Base-by-base conservation (phyloP, 2,329 filamentous ascomycete genomes). In the Colletotrichum sp. region DNA sequence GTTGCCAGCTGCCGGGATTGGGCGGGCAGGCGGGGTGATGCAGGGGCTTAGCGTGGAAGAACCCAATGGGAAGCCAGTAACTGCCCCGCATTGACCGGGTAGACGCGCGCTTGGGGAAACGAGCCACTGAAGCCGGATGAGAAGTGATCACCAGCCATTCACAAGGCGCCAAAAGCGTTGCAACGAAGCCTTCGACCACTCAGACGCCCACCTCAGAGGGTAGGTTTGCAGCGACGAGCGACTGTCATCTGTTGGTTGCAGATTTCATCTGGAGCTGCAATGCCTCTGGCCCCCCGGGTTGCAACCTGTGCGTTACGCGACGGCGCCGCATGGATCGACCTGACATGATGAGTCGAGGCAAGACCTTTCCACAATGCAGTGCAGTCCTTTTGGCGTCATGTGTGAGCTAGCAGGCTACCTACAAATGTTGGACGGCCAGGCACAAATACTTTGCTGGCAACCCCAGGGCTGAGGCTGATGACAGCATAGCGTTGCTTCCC, bases 41-140 rank as follows among this genome's bases (percentile, higher is more conserved):
- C 64, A 69, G 44, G 73, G 70, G 28, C 18, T 21, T 18, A 49
- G 55, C 59, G 36, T 62, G 57, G 57, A 30, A 18, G 57, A 64
- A 55, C 59, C 69, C 64, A 69, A 76, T 76, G 26, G 66, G 60
- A 67, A 70, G 26, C 30, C 66, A 59, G 49, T 8, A 62, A 62
- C 16, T 18, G 36, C 39, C 15, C 65, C 59, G 49, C 49, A 66
- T 71, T 52, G 39, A 55, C 24, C 21, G 18, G 28, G 55, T 76
- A 76, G 65, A 77, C 76, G 76, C 76, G 76, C 76, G 76, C 76
- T 72, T 77, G 66, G 74, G 26, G 74, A 73, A 76, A 71, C 72
- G 34, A 55, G 64, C 70, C 44, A 55, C 30, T 59, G 30, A 68
- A 26, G 49, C 32, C 26, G 1, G 36, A 60, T 24, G 59, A 66